Conservation (phyloP, 768 basidiomycete genomes). For the Goffeauzyma gilvescens region DNA sequence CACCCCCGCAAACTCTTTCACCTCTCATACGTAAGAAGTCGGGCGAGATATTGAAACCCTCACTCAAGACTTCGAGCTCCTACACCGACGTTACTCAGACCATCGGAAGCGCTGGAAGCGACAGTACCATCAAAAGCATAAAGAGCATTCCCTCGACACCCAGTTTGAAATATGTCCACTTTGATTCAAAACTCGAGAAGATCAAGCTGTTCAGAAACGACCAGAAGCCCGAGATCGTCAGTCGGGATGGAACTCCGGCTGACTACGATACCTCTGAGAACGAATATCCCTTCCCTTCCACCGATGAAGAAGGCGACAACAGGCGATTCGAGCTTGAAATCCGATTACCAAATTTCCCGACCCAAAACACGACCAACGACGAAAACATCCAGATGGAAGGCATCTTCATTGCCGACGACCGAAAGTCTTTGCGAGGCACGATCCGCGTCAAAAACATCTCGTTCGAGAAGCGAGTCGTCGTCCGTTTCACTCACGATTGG, state of each 20-base stretch:
- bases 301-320: slow-evolving; percentile 28
- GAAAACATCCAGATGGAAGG: slow-evolving; percentile 35
- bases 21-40: slow-evolving; percentile 71
- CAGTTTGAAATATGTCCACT: slow-evolving; percentile 67
- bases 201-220: slow-evolving; percentile 87
- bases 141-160: slow-evolving; percentile 65
- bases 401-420: slow-evolving; percentile 34
- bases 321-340: slow-evolving; percentile 38
- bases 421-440: slow-evolving; percentile 45
- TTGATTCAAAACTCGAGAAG: slow-evolving; percentile 75
- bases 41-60: slow-evolving; percentile 78
- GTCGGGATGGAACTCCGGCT: slow-evolving; percentile 70
- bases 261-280: slow-evolving; percentile 40
- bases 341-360: slow-evolving; percentile 51
- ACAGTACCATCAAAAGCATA: slow-evolving; percentile 30
- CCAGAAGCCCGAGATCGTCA: slow-evolving; percentile 86
- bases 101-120: slow-evolving; percentile 36
- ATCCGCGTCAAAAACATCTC: slow-evolving; percentile 68
- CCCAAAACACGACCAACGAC: slow-evolving; percentile 27
- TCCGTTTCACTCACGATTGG: slow-evolving; percentile 78
- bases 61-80: slow-evolving; percentile 53
- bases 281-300: slow-evolving; percentile 34
- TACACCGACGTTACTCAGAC: slow-evolving; percentile 36
- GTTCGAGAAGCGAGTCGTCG: slow-evolving; percentile 67
- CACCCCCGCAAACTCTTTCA: slow-evolving; percentile 16